A percentile compares a stretch with the other conserved stretches of the same genome.
Conservation (phyloP, 192 early-diverging fungal genomes). For the Backusella parvicylindrica region DNA sequence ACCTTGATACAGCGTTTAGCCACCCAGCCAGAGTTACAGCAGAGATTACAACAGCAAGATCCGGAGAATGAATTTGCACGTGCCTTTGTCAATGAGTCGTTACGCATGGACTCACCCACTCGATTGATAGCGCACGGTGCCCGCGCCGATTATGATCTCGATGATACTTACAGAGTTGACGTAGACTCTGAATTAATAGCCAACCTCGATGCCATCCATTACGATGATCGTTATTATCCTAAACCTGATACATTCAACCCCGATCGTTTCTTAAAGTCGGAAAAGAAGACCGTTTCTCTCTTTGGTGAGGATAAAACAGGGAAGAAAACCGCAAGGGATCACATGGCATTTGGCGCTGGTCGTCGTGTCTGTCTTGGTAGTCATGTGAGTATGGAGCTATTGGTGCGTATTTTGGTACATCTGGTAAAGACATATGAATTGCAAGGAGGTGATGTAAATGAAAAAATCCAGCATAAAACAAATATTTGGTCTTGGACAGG, state of each 20-base stretch:
- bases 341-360: slow-evolving; percentile 36
- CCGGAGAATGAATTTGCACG: not conserved
- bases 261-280: slow-evolving; percentile 31
- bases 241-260: slow-evolving; percentile 40
- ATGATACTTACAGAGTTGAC: slow-evolving; percentile 32
- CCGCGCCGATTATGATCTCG: slow-evolving; percentile 34
- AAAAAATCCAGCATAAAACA: not conserved
- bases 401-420: not conserved
- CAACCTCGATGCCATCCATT: slow-evolving; percentile 44
- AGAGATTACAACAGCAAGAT: slow-evolving; percentile 30
- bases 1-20: slow-evolving; percentile 40
- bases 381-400: slow-evolving; percentile 7
- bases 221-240: slow-evolving; percentile 36
- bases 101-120: slow-evolving; percentile 25
- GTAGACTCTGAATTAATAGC: slow-evolving; percentile 21
- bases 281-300: not conserved
- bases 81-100: slow-evolving; percentile 30
- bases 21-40: slow-evolving; percentile 34
- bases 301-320: not conserved
- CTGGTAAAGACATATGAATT: slow-evolving; percentile 15
- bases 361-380: slow-evolving; percentile 31
- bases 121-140: slow-evolving; percentile 27
- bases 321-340: slow-evolving; percentile 11
- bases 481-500: slow-evolving; percentile 26
- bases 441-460: slow-evolving; percentile 13